Evolutionary conservation across 352 stramenopile species (phyloP).

Genomic region (Globisporangium takayamanum): DNA sequence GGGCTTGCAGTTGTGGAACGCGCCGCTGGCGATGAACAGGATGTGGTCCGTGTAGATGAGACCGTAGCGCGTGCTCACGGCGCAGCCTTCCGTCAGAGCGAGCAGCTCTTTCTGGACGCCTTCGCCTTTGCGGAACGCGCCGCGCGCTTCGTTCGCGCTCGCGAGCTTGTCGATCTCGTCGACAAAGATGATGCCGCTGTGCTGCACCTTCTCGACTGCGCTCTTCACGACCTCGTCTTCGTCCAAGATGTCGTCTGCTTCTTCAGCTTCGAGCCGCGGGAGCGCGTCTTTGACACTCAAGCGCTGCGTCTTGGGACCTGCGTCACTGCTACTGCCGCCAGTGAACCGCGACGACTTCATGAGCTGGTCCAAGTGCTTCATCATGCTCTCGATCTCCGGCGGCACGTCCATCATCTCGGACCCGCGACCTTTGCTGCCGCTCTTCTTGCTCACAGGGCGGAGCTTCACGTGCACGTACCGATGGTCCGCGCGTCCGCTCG

Average conservation of each 20-base stretch:
- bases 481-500: conserved; percentile 40
- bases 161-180: conserved; percentile 99
- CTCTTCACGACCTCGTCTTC: conserved; percentile 72
- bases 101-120: conserved; percentile 98
- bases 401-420: conserved; percentile 78
- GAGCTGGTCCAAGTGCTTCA: conserved; percentile 62
- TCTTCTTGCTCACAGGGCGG: conserved; percentile 35
- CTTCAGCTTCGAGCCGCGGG: conserved; percentile 62
- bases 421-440: conserved; percentile 13
- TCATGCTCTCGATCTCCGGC: conserved; percentile 78
- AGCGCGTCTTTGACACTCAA: conserved; percentile 73
- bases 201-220: conserved; percentile 88
- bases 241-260: conserved; percentile 66
- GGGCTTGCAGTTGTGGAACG: conserved; percentile 96
- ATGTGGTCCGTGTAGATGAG: conserved; percentile 99
- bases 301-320: conserved; percentile 32
- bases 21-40: conserved; percentile 95
- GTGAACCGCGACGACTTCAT: conserved; percentile 47
- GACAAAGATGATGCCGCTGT: conserved; percentile 99
- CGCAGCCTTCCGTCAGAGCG: conserved; percentile 97
- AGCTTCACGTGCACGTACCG: conserved; percentile 49
- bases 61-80: conserved; percentile 89
- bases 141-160: conserved; percentile 82
- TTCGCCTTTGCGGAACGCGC: conserved; percentile 89
- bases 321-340: conserved; percentile 11